phyloP scores from a whole-genome alignment of 179 eudicot species.

The Spergularia azorica region DNA sequence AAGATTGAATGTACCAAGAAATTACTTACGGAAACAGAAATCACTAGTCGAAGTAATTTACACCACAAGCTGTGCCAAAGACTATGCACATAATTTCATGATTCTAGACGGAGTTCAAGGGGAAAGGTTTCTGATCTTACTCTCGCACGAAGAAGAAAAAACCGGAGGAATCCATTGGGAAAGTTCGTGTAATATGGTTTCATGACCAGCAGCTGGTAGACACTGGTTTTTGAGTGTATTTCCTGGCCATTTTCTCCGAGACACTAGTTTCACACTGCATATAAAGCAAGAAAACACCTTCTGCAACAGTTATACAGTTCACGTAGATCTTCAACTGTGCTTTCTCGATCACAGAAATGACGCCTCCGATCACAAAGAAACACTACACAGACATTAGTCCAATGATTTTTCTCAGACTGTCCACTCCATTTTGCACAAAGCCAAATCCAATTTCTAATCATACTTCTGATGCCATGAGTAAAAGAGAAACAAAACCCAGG shows the following conservation, averaged over 20 bases:
- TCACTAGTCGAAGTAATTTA: slow-evolving; percentile 24
- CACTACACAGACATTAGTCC: neutral
- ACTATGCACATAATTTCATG: slow-evolving; percentile 14
- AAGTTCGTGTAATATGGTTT: neutral
- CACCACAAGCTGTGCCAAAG: slow-evolving; percentile 25
- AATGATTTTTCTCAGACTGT: neutral
- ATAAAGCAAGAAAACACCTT: neutral
- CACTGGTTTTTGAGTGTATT: slow-evolving; percentile 5
- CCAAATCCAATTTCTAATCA: slow-evolving; percentile 39
- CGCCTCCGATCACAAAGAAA: neutral
- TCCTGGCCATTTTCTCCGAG: slow-evolving; percentile 4
- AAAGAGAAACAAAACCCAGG: slow-evolving; percentile 84
- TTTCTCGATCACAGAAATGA: slow-evolving; percentile 1
- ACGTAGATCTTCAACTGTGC: slow-evolving; percentile 4
- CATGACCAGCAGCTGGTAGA: slow-evolving; percentile 1
- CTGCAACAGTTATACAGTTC: neutral
- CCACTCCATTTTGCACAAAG: neutral
- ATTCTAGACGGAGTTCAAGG: slow-evolving; percentile 1
- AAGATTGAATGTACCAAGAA: slow-evolving; percentile 7
- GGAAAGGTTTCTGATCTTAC: neutral
- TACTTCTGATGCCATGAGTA: slow-evolving; percentile 95
- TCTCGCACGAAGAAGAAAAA: neutral
- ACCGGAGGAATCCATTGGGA: neutral
- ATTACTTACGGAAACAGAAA: slow-evolving; percentile 11
- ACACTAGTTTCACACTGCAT: neutral